Base-by-base conservation (phyloP, 805 yeast species). In the Nakazawaea wickerhamii region DNA sequence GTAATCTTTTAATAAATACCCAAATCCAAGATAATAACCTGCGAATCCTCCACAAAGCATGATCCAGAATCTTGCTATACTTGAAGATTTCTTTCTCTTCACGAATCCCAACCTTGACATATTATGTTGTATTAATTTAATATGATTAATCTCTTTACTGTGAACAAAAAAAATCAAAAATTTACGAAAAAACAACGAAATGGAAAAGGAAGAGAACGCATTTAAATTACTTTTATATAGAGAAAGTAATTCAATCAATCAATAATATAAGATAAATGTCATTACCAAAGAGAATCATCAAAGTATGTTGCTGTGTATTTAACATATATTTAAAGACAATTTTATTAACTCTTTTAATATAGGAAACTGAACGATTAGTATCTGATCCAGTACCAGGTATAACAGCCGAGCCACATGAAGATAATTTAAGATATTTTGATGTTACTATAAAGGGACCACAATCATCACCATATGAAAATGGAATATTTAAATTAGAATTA, bases 301-400 rank as follows among this genome's bases (percentile, higher is more conserved):
- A 90, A 58, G 85, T 79, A 61, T 27, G 37, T 17, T 23, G 22
- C 4, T 19, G 9, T 9, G 5, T 11, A 30, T 38, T 6, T 28
- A 11, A 8, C 5, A 22, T 3, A 11, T 25, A 22, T 21, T 14
- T 18, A 11, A 9, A 2, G 10, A 23, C 10, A 8, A 23, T 10
- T 8, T 10, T 23, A 23, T 23, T 23, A 25, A 25, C 27, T 2
- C 27, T 13, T 10, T 10, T 28, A 8, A 28, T 6, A 28, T 31
- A 80, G 81, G 99, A 93, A 65, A 91, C 98, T 9, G 96, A 93
- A 59, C 73, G 96, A 49, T 69, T 93, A 31, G 83, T 83, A 19
- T 81, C 88, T 30, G 99, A 93, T 55, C 98, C 99, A 1, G 98
- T 91, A 1, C 95, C 96, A 4, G 99, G 98, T 2, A 93, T 93